phyloP scores from a whole-genome alignment of 352 stramenopile genomes.

The Plasmopara viticola region DNA sequence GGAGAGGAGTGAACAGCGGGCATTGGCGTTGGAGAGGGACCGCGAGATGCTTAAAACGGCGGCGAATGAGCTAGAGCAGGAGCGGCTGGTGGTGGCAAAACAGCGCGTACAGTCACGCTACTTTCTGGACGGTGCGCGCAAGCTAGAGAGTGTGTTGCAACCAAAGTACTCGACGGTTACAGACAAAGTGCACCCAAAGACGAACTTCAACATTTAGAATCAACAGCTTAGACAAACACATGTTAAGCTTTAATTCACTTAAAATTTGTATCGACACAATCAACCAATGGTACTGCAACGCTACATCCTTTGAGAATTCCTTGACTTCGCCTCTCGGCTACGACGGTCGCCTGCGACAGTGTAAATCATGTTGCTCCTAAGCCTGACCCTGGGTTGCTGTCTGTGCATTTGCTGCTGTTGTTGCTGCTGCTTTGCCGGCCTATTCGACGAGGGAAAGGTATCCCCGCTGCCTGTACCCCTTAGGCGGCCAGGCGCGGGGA shows the following conservation, averaged over 20 bases:
- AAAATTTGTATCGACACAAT: constrained; percentile 24
- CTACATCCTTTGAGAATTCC: constrained; percentile 2
- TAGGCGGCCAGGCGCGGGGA: constrained; percentile 23
- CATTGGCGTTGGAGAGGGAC: constrained; percentile 34
- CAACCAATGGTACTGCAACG: constrained; percentile 13
- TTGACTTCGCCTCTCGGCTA: neutral
- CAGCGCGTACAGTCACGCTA: constrained; percentile 72
- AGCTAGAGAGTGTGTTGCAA: constrained; percentile 54
- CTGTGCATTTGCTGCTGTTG: constrained; percentile 27
- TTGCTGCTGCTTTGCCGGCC: constrained; percentile 30
- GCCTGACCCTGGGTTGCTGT: constrained; percentile 25
- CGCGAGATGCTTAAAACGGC: constrained; percentile 47
- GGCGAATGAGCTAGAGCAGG: constrained; percentile 51
- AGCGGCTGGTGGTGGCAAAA: constrained; percentile 60
- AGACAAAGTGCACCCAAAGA: constrained; percentile 9
- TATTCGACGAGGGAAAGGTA: constrained; percentile 31
- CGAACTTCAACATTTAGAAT: constrained; percentile 18
- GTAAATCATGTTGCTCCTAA: constrained; percentile 21
- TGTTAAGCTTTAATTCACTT: constrained; percentile 21
- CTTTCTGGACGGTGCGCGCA: constrained; percentile 60
- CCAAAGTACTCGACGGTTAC: constrained; percentile 34
- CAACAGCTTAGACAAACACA: neutral
- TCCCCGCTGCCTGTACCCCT: constrained; percentile 25
- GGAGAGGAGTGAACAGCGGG: constrained; percentile 27
- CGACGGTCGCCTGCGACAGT: neutral